These are phyloP conservation scores for Flaveria linearis DNA, from an alignment of 129 eudicot species.

Conservation along the genomic window DNA sequence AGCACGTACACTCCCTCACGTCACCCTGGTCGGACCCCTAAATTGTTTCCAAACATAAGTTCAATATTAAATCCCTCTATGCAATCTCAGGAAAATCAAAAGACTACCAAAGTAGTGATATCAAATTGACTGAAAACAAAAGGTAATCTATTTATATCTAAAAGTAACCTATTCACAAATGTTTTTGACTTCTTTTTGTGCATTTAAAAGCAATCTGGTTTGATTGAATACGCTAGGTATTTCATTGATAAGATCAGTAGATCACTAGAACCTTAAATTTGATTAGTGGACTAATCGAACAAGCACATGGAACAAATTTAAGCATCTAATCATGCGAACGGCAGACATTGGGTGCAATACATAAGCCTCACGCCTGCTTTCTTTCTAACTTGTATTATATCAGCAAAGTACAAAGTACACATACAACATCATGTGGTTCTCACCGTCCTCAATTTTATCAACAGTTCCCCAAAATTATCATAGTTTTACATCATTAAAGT, in stretches of 20 bases:
- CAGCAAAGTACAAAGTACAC: too few relatives aligned
- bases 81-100: neutral
- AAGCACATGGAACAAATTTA: too few relatives aligned
- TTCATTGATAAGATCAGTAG: neutral
- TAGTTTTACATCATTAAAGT: too few relatives aligned
- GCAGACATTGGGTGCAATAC: too few relatives aligned
- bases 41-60: neutral
- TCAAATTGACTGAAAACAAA: neutral
- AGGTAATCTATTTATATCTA: neutral
- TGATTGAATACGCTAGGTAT: neutral
- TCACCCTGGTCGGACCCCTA: slow-evolving; percentile 39
- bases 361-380: too few relatives aligned
- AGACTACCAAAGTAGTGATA: neutral
- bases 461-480: too few relatives aligned
- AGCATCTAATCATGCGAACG: too few relatives aligned
- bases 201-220: neutral
- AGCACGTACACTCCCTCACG: slow-evolving; percentile 37
- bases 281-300: too few relatives aligned
- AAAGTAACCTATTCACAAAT: neutral
- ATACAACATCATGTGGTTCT: too few relatives aligned
- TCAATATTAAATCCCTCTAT: neutral
- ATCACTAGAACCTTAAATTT: neutral
- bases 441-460: too few relatives aligned
- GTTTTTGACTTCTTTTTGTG: neutral
- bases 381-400: too few relatives aligned